phyloP scores from a whole-genome alignment of 192 early-diverging fungal genomes.

The Podila horticola region DNA sequence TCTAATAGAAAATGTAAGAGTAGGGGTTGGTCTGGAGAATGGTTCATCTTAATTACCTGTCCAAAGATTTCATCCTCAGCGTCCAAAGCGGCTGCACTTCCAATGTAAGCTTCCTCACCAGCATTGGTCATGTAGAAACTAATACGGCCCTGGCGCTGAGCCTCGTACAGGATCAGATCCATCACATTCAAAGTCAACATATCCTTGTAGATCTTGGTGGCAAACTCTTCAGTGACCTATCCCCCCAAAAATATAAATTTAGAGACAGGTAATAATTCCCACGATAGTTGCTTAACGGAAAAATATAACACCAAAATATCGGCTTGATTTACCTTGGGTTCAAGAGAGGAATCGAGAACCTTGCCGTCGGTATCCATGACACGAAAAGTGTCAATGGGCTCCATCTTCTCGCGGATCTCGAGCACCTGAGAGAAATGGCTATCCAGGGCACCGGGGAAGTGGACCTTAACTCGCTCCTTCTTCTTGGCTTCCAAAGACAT shows the following conservation, averaged over 20 bases:
- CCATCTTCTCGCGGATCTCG: slow-evolving; percentile 70
- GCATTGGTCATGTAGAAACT: slow-evolving; percentile 99
- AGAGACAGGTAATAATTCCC: slow-evolving; percentile 17
- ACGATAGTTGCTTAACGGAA: slow-evolving; percentile 4
- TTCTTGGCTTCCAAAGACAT: slow-evolving; percentile 34
- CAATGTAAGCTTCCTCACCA: slow-evolving; percentile 97
- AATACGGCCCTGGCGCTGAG: slow-evolving; percentile 97
- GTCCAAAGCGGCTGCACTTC: slow-evolving; percentile 88
- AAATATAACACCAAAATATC: neutral
- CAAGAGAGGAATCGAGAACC: slow-evolving; percentile 74
- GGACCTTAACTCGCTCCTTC: slow-evolving; percentile 62
- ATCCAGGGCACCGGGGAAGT: slow-evolving; percentile 72
- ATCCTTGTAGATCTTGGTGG: slow-evolving; percentile 85
- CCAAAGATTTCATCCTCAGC: slow-evolving; percentile 93
- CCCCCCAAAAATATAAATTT: neutral
- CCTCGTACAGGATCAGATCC: slow-evolving; percentile 97
- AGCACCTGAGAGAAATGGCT: slow-evolving; percentile 72
- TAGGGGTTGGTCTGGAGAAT: neutral
- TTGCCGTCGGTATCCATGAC: slow-evolving; percentile 92
- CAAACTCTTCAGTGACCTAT: slow-evolving; percentile 80
- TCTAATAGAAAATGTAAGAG: neutral
- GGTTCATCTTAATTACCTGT: slow-evolving; percentile 59
- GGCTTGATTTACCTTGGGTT: slow-evolving; percentile 62
- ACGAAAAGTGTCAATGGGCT: slow-evolving; percentile 89
- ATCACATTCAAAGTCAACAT: slow-evolving; percentile 93